Evolutionary conservation across 2,329 filamentous ascomycete species (phyloP), one percentile per base, ranked within the genome.

Genomic region (Ascocoryne sarcoides): DNA sequence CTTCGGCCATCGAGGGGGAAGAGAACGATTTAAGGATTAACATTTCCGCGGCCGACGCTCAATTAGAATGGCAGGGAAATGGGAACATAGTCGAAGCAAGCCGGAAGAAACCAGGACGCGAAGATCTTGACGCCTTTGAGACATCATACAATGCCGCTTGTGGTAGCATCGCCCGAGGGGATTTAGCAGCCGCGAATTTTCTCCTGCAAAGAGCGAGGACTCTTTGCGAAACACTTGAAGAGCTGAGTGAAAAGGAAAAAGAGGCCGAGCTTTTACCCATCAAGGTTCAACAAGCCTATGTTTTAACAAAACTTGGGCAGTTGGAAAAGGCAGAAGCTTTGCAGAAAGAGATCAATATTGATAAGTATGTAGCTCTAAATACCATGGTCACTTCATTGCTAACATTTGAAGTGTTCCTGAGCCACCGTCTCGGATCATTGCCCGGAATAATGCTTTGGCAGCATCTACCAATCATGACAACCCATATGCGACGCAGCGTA

Each of bases 91-190:
- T 59, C 26, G 56, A 55, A 20, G 28, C 40, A 19, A 55, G 46
- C 34, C 52, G 53, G 49, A 73, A 75, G 60, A 75, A 75, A 55
- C 66, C 72, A 7, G 63, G 64, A 5, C 65, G 71, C 43, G 76
- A 79, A 45, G 76, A 84, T 52, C 63, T 83, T 18, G 82, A 88
- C 47, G 75, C 80, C 2, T 92, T 92, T 52, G 86, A 92, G 65
- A 80, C 82, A 18, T 80, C 83, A 9, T 93, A 85, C 64, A 93
- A 93, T 60, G 73, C 77, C 17, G 85, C 84, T 7, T 90, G 84
- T 59, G 71, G 71, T 15, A 77, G 75, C 58, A 79, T 92, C 52
- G 82, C 82, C 10, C 69, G 76, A 34, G 81, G 78, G 5, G 79
- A 84, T 51, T 66, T 84, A 28, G 69, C 64, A 4, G 73, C 77